Percentiles rank a stretch among this genome's conserved stretches.
Conservation (phyloP, 768 basidiomycete species). For the Rhodotorula graminis region DNA sequence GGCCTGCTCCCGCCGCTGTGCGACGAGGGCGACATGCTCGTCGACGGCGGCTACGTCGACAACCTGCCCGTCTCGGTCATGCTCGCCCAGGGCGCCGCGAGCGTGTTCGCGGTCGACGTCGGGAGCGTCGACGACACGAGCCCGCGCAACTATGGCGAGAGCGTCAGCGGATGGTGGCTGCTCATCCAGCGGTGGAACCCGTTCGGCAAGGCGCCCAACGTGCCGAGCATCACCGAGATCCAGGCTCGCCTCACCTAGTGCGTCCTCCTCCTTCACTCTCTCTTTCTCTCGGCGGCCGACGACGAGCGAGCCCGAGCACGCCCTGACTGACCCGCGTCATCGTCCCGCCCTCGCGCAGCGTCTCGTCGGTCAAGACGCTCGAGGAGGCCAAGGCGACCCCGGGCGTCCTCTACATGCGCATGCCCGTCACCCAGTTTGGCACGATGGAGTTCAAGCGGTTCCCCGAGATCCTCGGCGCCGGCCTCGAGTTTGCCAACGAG, state of each 20-base stretch:
- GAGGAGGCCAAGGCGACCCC: slow-evolving; percentile 90
- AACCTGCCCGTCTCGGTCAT: slow-evolving; percentile 86
- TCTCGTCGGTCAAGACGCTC: slow-evolving; percentile 88
- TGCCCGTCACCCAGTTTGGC: slow-evolving; percentile 95
- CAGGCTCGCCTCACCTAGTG: slow-evolving; percentile 93
- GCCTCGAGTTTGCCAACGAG: slow-evolving; percentile 66
- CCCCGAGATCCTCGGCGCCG: slow-evolving; percentile 78
- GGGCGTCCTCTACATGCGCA: slow-evolving; percentile 82
- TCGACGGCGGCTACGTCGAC: slow-evolving; percentile 60
- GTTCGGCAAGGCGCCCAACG: slow-evolving; percentile 61
- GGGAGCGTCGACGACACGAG: slow-evolving; percentile 92
- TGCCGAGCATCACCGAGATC: slow-evolving; percentile 88
- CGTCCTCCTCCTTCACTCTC: slow-evolving; percentile 46
- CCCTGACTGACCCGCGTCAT: too few relatives aligned
- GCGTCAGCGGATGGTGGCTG: slow-evolving; percentile 93
- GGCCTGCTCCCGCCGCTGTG: slow-evolving; percentile 90
- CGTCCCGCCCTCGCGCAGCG: slow-evolving; percentile 53
- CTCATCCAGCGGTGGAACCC: slow-evolving; percentile 89
- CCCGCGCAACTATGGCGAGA: slow-evolving; percentile 88
- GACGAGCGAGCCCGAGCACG: not conserved
- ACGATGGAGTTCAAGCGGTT: slow-evolving; percentile 54
- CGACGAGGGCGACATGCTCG: slow-evolving; percentile 86
- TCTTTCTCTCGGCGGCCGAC: not conserved
- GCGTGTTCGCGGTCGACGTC: slow-evolving; percentile 88
- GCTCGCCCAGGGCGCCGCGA: slow-evolving; percentile 82